Base-by-base conservation (phyloP, 495 filamentous ascomycete genomes). In the Wilcoxina mikolae region DNA sequence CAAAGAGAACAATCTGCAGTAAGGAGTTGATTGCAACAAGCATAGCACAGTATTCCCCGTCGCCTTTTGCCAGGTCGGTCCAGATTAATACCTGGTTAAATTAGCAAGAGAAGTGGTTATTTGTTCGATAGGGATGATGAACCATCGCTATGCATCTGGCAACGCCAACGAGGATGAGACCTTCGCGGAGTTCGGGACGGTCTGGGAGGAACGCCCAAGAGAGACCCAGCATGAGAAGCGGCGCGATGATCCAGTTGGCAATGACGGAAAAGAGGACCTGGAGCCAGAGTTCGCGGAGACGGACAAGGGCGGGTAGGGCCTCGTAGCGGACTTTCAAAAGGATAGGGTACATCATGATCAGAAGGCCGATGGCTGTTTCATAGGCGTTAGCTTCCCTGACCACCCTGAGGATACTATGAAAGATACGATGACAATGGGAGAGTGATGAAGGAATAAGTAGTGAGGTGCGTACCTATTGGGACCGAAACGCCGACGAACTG, bases 271-370 rank as follows among this genome's bases (percentile, higher is more conserved):
- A 85, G 0, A 59, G 71, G 51, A 95, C 75, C 62, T 95, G 89
- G 15, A 79, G 74, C 87, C 86, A 95, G 5, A 93, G 69, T 2
- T 70, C 70, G 3, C 74, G 74, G 3, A 74, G 62, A 10, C 69
- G 67, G 56, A 94, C 78, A 17, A 85, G 66, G 5, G 76, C 73
- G 66, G 90, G 85, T 39, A 96, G 68, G 0, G 74, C 76, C 67
- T 94, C 89, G 67, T 78, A 93, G 29, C 79, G 78, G n/a, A 95
- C 82, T 68, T 94, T 95, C 76, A 88, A 91, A 20, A 94, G 72
- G 56, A 93, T 93, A 0, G 88, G 88, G 61, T 93, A 94, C 87
- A 94, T 94, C 86, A 94, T 94, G 25, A 91, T 78, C 5, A 94
- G 74, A 18, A 94, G 72, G 11, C 88, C 87, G 56, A 90, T 68